These are phyloP conservation scores for Solanum pimpinellifolium DNA, from an alignment of 257 asterid genomes.

Conservation along the genomic window DNA sequence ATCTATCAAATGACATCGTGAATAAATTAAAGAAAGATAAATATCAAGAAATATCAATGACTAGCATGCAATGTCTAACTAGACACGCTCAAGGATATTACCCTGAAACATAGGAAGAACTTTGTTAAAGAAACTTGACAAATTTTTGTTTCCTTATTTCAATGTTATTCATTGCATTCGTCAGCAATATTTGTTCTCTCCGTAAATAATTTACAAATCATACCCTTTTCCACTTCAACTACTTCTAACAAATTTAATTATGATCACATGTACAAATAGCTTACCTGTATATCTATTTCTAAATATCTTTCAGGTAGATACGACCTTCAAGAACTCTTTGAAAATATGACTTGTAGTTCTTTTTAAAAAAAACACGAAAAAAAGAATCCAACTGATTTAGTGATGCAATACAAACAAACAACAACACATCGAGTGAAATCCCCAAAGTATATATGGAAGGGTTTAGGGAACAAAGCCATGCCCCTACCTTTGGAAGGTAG, in stretches of 20 bases:
- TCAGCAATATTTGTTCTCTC: constrained; percentile 43
- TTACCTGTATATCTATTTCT: constrained; percentile 25
- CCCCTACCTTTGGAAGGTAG: not conserved
- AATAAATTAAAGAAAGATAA: not conserved
- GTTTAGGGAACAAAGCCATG: not conserved
- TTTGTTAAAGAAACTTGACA: constrained; percentile 35
- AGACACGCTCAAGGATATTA: constrained; percentile 12
- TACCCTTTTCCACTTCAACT: constrained; percentile 50
- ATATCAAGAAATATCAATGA: too few species aligned
- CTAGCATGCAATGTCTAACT: not conserved
- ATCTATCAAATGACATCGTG: not conserved
- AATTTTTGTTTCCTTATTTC: constrained; percentile 56
- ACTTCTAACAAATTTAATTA: constrained; percentile 9
- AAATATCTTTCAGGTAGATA: constrained; percentile 22
- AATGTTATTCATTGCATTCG: constrained; percentile 26
- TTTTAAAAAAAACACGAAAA: constrained; percentile 17
- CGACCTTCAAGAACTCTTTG: constrained; percentile 23
- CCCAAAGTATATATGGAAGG: too few species aligned
- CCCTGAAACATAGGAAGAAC: constrained; percentile 42
- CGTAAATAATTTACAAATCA: constrained; percentile 43
- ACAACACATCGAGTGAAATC: not conserved
- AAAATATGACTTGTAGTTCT: constrained; percentile 45
- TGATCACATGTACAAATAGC: too few species aligned
- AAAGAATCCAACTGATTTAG: not conserved
- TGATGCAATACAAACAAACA: not conserved